phyloP scores from a whole-genome alignment of 208 protist species.

The Leishmania arabica region DNA sequence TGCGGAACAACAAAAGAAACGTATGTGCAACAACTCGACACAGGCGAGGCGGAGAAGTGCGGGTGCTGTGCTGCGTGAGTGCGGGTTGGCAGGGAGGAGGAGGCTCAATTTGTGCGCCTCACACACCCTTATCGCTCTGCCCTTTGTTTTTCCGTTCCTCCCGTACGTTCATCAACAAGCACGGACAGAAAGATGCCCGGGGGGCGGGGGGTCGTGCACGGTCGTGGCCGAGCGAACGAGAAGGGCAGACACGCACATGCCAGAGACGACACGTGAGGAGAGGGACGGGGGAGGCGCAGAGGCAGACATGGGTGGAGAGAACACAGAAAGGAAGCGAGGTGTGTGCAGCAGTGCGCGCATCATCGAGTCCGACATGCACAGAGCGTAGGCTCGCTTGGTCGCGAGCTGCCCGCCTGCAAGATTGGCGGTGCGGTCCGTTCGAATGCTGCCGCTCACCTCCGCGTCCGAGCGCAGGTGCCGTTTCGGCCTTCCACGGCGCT shows the following conservation, averaged over 20 bases:
- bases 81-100: background rate
- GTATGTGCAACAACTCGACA: background rate
- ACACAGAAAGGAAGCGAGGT: background rate
- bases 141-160: too few species aligned
- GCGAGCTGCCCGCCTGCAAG: too few species aligned
- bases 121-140: too few species aligned
- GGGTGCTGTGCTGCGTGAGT: background rate
- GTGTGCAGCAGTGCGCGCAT: background rate
- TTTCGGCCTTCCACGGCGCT: background rate
- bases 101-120: too few species aligned
- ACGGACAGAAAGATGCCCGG: too few species aligned
- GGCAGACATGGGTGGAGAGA: background rate
- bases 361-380: background rate
- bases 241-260: background rate
- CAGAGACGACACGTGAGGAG: background rate
- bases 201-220: background rate
- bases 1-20: background rate
- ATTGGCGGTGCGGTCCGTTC: background rate
- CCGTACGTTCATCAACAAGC: too few species aligned
- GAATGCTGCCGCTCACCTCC: background rate
- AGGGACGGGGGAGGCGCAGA: background rate
- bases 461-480: too few species aligned
- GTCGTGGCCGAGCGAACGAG: background rate
- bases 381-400: background rate
- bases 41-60: background rate